phyloP scores from a whole-genome alignment of 176 grass and related monocot species.

The Oryza meyeriana region DNA sequence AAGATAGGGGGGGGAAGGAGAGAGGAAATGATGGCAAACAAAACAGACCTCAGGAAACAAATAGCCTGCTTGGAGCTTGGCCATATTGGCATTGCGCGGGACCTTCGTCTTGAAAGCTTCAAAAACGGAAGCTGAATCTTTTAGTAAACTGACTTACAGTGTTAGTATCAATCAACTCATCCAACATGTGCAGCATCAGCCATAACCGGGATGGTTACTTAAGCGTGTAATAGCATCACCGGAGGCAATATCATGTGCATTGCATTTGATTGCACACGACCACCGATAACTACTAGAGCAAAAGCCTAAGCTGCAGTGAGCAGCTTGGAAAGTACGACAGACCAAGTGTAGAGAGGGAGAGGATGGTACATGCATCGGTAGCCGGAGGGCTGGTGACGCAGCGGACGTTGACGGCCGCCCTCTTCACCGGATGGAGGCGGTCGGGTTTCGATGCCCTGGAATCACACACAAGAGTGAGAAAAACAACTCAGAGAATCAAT shows the following conservation, averaged over 20 bases:
- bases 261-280: neutral
- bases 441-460: too few species aligned
- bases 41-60: constrained; percentile 63
- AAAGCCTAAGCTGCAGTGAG: neutral
- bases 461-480: too few species aligned
- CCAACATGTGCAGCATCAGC: neutral
- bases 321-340: neutral
- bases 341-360: neutral
- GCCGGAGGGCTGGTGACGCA: constrained; percentile 32
- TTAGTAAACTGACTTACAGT: neutral
- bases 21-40: neutral
- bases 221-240: too few species aligned
- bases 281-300: neutral
- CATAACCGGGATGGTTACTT: neutral
- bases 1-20: neutral
- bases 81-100: constrained; percentile 49
- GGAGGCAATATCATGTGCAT: neutral
- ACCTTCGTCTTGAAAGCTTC: constrained; percentile 90
- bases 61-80: constrained; percentile 76
- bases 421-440: constrained; percentile 8
- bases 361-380: constrained; percentile 32
- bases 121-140: neutral
- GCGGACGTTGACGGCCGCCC: constrained; percentile 10
- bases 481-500: too few species aligned
- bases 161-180: neutral